These are phyloP conservation scores for Neurospora tetraspora DNA, from an alignment of 495 filamentous ascomycete genomes.

Conservation along the genomic window DNA sequence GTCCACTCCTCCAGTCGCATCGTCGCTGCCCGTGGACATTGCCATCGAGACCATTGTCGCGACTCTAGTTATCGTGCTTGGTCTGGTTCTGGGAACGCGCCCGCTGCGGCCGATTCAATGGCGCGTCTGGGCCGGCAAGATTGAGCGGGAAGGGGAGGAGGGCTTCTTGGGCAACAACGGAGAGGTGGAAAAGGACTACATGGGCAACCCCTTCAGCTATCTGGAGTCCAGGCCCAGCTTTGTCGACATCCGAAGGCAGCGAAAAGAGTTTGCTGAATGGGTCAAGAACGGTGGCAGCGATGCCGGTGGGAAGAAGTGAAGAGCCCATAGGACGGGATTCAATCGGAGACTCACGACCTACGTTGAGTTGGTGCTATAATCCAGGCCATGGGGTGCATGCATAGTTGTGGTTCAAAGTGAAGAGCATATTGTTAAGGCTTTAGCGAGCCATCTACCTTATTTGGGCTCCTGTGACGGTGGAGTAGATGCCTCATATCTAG, in stretches of 20 bases:
- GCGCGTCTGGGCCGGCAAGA: constrained; percentile 74
- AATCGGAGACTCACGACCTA: background rate
- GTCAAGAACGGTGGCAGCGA: constrained; percentile 28
- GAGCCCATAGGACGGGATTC: background rate
- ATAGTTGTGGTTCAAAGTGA: background rate
- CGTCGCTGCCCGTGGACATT: constrained; percentile 63
- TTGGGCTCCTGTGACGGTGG: background rate
- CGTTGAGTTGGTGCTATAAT: background rate
- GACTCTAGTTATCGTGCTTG: constrained; percentile 55
- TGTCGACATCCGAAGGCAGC: constrained; percentile 52
- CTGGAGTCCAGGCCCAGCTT: constrained; percentile 39
- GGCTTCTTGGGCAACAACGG: constrained; percentile 66
- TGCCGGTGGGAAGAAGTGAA: background rate
- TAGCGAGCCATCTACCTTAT: background rate
- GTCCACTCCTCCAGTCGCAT: constrained; percentile 16
- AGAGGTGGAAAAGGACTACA: constrained; percentile 36
- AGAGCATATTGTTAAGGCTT: background rate
- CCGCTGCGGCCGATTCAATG: constrained; percentile 68
- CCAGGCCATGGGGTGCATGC: background rate
- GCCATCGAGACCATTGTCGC: constrained; percentile 66
- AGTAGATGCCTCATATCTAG: background rate
- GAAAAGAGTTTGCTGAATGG: constrained; percentile 70
- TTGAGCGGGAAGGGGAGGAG: constrained; percentile 62
- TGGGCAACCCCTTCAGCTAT: constrained; percentile 41
- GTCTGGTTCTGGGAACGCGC: constrained; percentile 59